Conservation (phyloP, 768 basidiomycete genomes). For the Boletales sp. region DNA sequence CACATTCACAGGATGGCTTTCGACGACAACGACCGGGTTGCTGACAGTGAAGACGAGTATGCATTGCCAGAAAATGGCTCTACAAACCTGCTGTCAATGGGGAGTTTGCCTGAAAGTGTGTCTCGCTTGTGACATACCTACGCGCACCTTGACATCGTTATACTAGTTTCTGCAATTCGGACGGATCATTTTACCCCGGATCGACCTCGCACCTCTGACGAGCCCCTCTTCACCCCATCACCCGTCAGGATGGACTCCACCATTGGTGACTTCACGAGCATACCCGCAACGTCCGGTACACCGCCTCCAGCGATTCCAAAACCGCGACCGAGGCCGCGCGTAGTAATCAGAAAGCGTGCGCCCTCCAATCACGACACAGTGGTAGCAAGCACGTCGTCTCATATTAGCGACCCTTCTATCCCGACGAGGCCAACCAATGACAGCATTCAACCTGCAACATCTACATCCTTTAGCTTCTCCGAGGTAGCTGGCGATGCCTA, state of each 20-base stretch:
- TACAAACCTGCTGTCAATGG: not conserved
- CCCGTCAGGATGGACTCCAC: not conserved
- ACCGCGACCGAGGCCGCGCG: constrained; percentile 33
- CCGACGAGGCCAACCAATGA: constrained; percentile 14
- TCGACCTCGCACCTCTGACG: constrained; percentile 13
- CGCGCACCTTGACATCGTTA: not conserved
- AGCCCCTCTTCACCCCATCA: constrained; percentile 30
- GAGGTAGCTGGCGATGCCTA: constrained; percentile 15
- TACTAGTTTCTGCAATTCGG: constrained; percentile 18
- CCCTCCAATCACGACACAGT: not conserved
- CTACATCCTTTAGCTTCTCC: constrained; percentile 8
- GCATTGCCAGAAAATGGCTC: not conserved
- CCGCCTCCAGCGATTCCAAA: constrained; percentile 1
- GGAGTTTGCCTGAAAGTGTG: constrained; percentile 8
- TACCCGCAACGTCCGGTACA: constrained; percentile 2
- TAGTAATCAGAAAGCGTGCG: constrained; percentile 18
- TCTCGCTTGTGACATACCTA: not conserved
- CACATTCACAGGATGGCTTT: constrained; percentile 2
- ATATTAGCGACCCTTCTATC: constrained; percentile 18
- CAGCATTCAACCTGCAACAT: constrained; percentile 17
- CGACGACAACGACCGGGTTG: constrained; percentile 38
- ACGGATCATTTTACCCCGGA: constrained; percentile 15
- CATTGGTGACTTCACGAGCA: constrained; percentile 15
- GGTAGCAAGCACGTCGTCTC: constrained; percentile 10
- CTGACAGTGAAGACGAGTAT: constrained; percentile 46